A percentile compares a stretch with the other conserved stretches of the same genome.
phyloP scores from a whole-genome alignment of 768 basidiomycete species.

The Roridomyces roridus region DNA sequence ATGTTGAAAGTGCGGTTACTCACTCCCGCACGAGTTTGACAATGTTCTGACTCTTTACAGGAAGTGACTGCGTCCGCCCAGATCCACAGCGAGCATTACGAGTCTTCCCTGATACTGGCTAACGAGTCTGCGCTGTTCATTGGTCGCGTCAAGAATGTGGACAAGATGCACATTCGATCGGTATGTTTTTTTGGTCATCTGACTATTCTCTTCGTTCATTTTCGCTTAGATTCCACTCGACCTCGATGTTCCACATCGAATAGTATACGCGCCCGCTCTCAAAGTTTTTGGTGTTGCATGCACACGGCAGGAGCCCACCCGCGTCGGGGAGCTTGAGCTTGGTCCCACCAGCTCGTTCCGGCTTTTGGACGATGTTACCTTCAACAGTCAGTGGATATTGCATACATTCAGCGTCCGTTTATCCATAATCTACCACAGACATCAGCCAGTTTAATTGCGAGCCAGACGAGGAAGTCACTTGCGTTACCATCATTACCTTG shows the following conservation, averaged over 20 bases:
- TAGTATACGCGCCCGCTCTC: constrained; percentile 61
- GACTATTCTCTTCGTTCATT: not conserved
- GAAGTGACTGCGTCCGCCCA: constrained; percentile 58
- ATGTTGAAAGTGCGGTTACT: constrained; percentile 61
- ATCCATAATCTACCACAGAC: constrained; percentile 33
- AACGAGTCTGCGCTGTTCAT: constrained; percentile 62
- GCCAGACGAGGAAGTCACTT: constrained; percentile 66
- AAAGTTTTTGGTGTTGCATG: constrained; percentile 74
- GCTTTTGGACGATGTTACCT: constrained; percentile 67
- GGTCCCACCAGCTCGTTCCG: constrained; percentile 61
- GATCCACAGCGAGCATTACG: constrained; percentile 55
- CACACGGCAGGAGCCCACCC: constrained; percentile 55
- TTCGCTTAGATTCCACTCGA: constrained; percentile 69
- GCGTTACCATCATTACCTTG: constrained; percentile 47
- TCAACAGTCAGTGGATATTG: constrained; percentile 55
- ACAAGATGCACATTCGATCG: constrained; percentile 83
- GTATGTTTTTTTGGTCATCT: constrained; percentile 44
- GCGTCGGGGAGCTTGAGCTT: constrained; percentile 55
- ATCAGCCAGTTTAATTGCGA: constrained; percentile 56
- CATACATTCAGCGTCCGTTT: not conserved
- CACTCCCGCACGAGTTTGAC: not conserved
- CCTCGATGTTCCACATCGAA: constrained; percentile 69
- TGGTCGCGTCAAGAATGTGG: constrained; percentile 68
- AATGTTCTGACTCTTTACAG: constrained; percentile 30
- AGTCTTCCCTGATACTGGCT: constrained; percentile 64